Base-by-base conservation (phyloP, 2,329 filamentous ascomycete species). In the Microsporum canis region DNA sequence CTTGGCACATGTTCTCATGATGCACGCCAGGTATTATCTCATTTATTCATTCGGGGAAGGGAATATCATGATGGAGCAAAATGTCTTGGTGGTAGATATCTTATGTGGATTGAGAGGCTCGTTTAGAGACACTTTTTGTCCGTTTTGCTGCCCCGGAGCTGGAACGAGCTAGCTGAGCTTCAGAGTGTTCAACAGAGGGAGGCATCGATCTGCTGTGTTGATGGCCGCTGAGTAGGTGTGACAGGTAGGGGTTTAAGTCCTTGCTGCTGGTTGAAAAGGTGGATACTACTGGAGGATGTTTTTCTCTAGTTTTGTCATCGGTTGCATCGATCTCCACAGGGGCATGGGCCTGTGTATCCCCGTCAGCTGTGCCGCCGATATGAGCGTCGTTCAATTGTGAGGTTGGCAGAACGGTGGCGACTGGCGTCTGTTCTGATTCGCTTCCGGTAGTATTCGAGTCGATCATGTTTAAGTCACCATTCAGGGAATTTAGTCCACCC, bases 401-500 rank as follows among this genome's bases (percentile, higher is more conserved):
- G 41, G 58, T 27, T 10, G 38, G 34, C 5, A 39, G 55, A 39
- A n/a, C 17, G 38, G 67, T 63, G 60, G 73, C 68, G 8, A 70
- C 72, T 6, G 73, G 69, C 2, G 70, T 72, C 12, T 64, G 63
- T 41, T 67, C 66, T 47, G 71, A 68, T n/a, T 73, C 62, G 29
- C 55, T 38, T 23, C 43, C 38, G 31, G 53, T 23, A 29, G 45
- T 8, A 49, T 58, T 62, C 8, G n/a, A 43, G n/a, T 61, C 58
- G 23, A 68, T 63, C 47, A 71, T 69, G 31, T 70, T 69, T 7
- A 82, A 69, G 60, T 86, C 81, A 31, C 83, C 85, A 31, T 75
- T 75, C 64, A 91, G 73, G 69, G 87, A 88, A 63, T 82, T 88
- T 78, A 91, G 85, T 38, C 91, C 92, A 23, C 91, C 91, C 72